A percentile compares a stretch with the other conserved stretches of the same genome.
phyloP scores from a whole-genome alignment of 768 basidiomycete species.

The Strobilomyces confusus region DNA sequence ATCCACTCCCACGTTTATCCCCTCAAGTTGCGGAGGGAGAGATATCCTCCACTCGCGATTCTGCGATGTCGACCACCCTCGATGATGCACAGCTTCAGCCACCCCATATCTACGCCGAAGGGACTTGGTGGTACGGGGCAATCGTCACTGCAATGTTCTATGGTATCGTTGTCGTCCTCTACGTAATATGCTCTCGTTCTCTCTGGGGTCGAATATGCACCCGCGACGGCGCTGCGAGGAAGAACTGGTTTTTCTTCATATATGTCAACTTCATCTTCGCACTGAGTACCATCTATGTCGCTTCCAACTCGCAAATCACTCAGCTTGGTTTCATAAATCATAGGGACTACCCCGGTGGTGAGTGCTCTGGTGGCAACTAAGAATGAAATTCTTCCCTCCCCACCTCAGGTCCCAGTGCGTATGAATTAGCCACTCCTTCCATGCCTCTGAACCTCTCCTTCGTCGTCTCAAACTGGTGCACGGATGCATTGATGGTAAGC shows the following conservation, averaged over 20 bases:
- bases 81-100: conserved; percentile 10
- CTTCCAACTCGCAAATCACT: conserved; percentile 22
- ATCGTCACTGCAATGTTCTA: conserved; percentile 27
- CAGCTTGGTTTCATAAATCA: conserved; percentile 30
- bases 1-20: conserved; percentile 7
- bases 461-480: conserved; percentile 30
- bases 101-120: conserved; percentile 20
- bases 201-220: conserved; percentile 23
- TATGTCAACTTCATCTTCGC: conserved; percentile 30
- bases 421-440: conserved; percentile 24
- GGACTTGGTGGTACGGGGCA: conserved; percentile 30
- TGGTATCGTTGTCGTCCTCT: conserved; percentile 26
- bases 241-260: conserved; percentile 26
- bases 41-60: neutral
- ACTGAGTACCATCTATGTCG: conserved; percentile 28
- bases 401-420: conserved; percentile 22
- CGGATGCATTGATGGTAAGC: conserved; percentile 29
- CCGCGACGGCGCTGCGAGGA: conserved; percentile 7
- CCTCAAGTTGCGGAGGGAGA: neutral
- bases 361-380: neutral
- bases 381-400: neutral
- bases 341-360: conserved; percentile 31
- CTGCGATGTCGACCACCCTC: conserved; percentile 15
- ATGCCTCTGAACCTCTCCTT: conserved; percentile 26
- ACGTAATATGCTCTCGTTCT: conserved; percentile 25